Conservation (phyloP, 2,329 filamentous ascomycete genomes). For the Allantophomopsis lycopodina region DNA sequence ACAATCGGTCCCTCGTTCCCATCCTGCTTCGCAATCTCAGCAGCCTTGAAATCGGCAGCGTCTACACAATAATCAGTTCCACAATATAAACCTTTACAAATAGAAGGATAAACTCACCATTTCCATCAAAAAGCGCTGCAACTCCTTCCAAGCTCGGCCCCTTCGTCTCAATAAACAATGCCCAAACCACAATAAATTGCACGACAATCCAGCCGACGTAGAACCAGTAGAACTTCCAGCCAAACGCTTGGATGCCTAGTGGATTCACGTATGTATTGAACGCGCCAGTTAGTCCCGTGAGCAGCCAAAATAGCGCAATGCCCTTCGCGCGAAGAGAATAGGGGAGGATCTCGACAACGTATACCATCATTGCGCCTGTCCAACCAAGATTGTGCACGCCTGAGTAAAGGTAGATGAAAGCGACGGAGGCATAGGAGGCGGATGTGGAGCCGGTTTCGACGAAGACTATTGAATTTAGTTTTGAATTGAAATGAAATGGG, state of each 20-base stretch:
- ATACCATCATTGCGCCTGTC: constrained; percentile 8
- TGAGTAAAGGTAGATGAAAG: constrained; percentile 22
- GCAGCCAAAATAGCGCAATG: constrained; percentile 7
- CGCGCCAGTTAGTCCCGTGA: constrained; percentile 8
- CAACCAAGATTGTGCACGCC: constrained; percentile 15
- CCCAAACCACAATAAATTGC: constrained; percentile 17
- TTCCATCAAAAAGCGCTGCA: constrained; percentile 15
- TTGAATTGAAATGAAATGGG: too few relatives aligned
- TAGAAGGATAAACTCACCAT: background rate
- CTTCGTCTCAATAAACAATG: constrained; percentile 20
- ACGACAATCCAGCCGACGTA: constrained; percentile 16
- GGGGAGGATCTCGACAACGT: constrained; percentile 9
- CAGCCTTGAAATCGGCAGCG: too few relatives aligned
- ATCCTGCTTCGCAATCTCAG: too few relatives aligned
- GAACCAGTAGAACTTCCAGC: constrained; percentile 18
- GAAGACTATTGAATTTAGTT: too few relatives aligned
- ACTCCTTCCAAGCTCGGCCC: constrained; percentile 19
- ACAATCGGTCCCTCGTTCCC: too few relatives aligned
- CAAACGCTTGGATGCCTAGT: constrained; percentile 5
- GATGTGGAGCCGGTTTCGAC: too few relatives aligned
- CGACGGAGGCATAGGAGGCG: constrained; percentile 8
- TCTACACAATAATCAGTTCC: too few relatives aligned
- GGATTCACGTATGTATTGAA: constrained; percentile 13
- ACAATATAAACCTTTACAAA: too few relatives aligned
- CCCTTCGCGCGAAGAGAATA: constrained; percentile 10